Percentiles rank a stretch among this genome's conserved stretches.
Conservation (phyloP, 2,329 filamentous ascomycete genomes). For the Nothomitra cinnamomea region DNA sequence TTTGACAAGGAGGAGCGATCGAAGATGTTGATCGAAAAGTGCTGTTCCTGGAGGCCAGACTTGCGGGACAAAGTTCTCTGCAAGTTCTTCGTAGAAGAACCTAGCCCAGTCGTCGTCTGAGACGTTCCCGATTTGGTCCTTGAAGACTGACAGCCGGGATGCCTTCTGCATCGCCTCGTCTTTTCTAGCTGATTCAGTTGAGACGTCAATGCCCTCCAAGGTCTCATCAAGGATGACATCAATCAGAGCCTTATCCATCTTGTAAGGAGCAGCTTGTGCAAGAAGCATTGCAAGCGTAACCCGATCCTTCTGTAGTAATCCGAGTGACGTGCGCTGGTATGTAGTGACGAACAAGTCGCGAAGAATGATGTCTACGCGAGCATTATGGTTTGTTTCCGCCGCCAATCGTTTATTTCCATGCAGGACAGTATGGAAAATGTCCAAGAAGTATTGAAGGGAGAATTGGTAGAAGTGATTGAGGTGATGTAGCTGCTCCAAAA, state of each 20-base stretch:
- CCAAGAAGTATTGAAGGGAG: conserved; percentile 92
- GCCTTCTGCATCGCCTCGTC: conserved; percentile 54
- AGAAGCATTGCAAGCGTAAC: conserved; percentile 90
- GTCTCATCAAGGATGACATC: conserved; percentile 71
- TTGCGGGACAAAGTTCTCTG: conserved; percentile 65
- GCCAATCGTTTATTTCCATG: conserved; percentile 59
- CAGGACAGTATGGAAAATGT: conserved; percentile 90
- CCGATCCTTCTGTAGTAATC: conserved; percentile 81
- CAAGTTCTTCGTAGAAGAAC: conserved; percentile 74
- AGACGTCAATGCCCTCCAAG: conserved; percentile 62
- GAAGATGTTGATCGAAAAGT: conserved; percentile 57
- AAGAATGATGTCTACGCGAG: conserved; percentile 76
- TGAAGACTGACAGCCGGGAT: conserved; percentile 54
- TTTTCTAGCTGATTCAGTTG: conserved; percentile 43
- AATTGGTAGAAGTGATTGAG: conserved; percentile 99
- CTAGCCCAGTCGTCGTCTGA: conserved; percentile 52
- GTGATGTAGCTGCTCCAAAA: conserved; percentile 92
- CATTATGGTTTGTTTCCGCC: conserved; percentile 55
- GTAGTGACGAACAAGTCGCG: conserved; percentile 80
- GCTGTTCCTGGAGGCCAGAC: conserved; percentile 51
- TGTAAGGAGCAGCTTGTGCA: conserved; percentile 86
- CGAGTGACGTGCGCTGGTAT: conserved; percentile 85
- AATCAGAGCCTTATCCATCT: conserved; percentile 81
- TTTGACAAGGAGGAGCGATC: conserved; percentile 80
- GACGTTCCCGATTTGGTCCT: conserved; percentile 48